Conservation (phyloP, 441 rosid species). For the Euphorbia corollata region DNA sequence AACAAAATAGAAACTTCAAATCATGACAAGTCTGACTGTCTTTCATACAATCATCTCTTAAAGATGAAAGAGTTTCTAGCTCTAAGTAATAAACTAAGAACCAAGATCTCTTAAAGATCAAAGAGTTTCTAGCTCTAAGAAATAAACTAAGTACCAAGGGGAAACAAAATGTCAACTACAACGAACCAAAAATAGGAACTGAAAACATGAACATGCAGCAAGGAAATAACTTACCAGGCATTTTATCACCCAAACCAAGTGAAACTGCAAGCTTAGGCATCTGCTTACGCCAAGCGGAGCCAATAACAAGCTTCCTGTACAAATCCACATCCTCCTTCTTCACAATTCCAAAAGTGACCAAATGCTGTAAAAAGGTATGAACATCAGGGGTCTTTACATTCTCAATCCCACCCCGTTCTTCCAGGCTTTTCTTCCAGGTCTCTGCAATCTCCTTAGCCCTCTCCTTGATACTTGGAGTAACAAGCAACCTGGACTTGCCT, state of each 20-base stretch:
- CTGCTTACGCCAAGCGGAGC: slow-evolving; percentile 94
- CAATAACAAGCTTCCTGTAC: slow-evolving; percentile 82
- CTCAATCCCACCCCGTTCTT: slow-evolving; percentile 83
- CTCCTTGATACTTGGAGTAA: slow-evolving; percentile 61
- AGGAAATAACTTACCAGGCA: slow-evolving; percentile 61
- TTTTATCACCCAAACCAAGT: slow-evolving; percentile 77
- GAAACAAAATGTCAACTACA: not conserved
- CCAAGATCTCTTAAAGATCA: not conserved
- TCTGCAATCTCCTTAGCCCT: slow-evolving; percentile 78
- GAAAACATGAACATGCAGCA: not conserved
- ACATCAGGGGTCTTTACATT: slow-evolving; percentile 95
- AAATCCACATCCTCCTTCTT: slow-evolving; percentile 63
- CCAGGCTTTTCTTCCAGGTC: slow-evolving; percentile 84
- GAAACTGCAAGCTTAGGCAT: slow-evolving; percentile 96
- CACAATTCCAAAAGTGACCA: slow-evolving; percentile 91
- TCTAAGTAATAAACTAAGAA: not conserved
- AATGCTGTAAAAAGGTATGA: slow-evolving; percentile 89
- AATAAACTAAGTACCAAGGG: too few species aligned
- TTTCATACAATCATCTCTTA: not conserved
- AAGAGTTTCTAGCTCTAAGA: not conserved
- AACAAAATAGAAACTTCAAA: not conserved
- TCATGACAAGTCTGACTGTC: not conserved
- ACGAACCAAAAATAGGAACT: not conserved
- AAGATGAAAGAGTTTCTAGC: not conserved
- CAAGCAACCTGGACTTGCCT: slow-evolving; percentile 65